A percentile compares a stretch with the other conserved stretches of the same genome.
Evolutionary conservation across 1,284 basidiomycete genomes (phyloP).

Genomic region (Papiliotrema terrestris): DNA sequence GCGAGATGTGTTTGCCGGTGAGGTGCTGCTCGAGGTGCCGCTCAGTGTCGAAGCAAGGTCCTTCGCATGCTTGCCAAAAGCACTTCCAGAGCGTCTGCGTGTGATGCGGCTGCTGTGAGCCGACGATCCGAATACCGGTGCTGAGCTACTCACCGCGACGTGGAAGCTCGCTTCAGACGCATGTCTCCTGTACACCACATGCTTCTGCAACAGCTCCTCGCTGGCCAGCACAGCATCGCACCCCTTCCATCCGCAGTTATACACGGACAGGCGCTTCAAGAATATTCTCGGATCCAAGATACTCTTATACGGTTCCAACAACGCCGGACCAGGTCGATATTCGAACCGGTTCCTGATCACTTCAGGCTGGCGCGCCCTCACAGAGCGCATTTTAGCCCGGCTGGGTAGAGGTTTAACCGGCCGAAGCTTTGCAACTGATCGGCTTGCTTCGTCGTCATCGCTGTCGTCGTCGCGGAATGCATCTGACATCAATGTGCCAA

Average conservation of each 20-base stretch:
- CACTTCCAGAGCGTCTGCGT: conserved; percentile 15
- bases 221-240: conserved; percentile 31
- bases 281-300: conserved; percentile 24
- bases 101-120: conserved; percentile 1
- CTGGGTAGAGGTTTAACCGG: conserved; percentile 10
- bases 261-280: conserved; percentile 18
- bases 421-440: conserved; percentile 8
- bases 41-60: conserved; percentile 25
- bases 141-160: conserved; percentile 14
- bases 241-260: conserved; percentile 35
- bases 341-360: conserved; percentile 24
- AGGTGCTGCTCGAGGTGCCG: conserved; percentile 30
- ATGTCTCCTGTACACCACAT: conserved; percentile 23
- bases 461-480: conserved; percentile 27
- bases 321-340: conserved; percentile 17
- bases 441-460: conserved; percentile 11
- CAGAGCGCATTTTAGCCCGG: conserved; percentile 1
- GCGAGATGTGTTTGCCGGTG: conserved; percentile 28
- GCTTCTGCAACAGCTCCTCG: conserved; percentile 25
- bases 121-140: background rate
- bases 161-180: conserved; percentile 18
- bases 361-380: conserved; percentile 25
- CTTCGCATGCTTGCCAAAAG: conserved; percentile 30
- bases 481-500: conserved; percentile 7
- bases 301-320: conserved; percentile 26